Conservation (phyloP, 495 filamentous ascomycete species). For the Cairneyella variabilis region DNA sequence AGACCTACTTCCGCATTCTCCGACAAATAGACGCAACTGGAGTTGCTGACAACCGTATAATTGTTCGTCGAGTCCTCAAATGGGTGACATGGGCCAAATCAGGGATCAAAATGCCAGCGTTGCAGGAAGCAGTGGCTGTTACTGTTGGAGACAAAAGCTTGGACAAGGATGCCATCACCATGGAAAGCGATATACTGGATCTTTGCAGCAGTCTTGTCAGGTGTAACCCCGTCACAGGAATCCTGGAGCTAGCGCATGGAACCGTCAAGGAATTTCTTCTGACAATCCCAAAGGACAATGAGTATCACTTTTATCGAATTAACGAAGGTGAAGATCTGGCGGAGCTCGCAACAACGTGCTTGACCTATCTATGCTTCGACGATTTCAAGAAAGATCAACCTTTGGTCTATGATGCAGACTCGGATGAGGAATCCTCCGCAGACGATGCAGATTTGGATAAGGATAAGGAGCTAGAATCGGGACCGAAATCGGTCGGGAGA, state of each 20-base stretch:
- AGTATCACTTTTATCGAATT: not conserved
- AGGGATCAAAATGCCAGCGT: not conserved
- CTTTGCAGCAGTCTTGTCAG: not conserved
- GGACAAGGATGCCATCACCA: not conserved
- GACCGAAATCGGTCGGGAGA: no score
- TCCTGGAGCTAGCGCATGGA: not conserved
- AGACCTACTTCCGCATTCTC: not conserved
- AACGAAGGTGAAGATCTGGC: not conserved
- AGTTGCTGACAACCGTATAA: not conserved
- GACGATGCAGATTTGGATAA: not conserved
- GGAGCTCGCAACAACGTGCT: not conserved
- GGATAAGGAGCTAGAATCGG: not conserved
- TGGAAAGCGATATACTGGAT: not conserved
- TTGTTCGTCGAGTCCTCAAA: not conserved
- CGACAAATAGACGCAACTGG: not conserved
- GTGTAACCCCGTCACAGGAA: not conserved
- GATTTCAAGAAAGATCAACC: not conserved
- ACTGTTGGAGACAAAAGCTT: not conserved
- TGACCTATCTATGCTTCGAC: not conserved
- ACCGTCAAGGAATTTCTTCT: not conserved
- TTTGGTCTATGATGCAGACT: not conserved
- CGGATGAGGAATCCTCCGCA: not conserved
- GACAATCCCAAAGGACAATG: not conserved
- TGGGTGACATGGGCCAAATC: not conserved
- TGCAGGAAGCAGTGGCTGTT: not conserved